Conservation (phyloP, 768 basidiomycete species). For the Lactarius hatsudake region DNA sequence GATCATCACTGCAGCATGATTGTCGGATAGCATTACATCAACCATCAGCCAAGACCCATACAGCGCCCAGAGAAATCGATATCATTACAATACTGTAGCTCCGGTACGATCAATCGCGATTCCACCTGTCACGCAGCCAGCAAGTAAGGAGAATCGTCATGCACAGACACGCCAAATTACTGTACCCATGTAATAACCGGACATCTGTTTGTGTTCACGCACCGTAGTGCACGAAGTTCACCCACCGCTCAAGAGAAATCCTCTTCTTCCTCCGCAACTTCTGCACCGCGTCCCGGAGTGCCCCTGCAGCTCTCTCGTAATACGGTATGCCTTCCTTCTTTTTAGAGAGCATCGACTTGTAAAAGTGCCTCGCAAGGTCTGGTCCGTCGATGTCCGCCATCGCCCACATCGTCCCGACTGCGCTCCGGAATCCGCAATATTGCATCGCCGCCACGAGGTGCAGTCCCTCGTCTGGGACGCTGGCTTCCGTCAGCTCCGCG, state of each 20-base stretch:
- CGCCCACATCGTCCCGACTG: background rate
- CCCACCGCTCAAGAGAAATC: background rate
- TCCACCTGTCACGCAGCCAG: too few relatives aligned
- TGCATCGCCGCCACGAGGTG: background rate
- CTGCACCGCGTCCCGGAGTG: background rate
- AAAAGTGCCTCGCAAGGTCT: background rate
- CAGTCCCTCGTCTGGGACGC: background rate
- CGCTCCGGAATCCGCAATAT: background rate
- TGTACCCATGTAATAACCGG: background rate
- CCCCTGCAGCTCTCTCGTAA: background rate
- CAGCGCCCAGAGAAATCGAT: background rate
- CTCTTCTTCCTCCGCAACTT: constrained; percentile 1
- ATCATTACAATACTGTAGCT: background rate
- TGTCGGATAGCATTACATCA: too few relatives aligned
- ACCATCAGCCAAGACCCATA: background rate
- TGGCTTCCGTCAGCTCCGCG: constrained; percentile 9
- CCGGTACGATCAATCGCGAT: background rate
- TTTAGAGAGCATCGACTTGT: background rate
- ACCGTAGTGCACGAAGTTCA: background rate
- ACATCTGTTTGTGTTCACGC: background rate
- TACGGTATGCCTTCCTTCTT: background rate
- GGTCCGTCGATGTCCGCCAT: constrained; percentile 2
- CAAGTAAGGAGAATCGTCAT: background rate
- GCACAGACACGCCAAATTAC: background rate
- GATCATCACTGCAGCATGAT: too few relatives aligned